Percentiles rank a stretch among this genome's conserved stretches.
Evolutionary conservation across 2,329 filamentous ascomycete species (phyloP).

Genomic region (Calonectria naviculata): DNA sequence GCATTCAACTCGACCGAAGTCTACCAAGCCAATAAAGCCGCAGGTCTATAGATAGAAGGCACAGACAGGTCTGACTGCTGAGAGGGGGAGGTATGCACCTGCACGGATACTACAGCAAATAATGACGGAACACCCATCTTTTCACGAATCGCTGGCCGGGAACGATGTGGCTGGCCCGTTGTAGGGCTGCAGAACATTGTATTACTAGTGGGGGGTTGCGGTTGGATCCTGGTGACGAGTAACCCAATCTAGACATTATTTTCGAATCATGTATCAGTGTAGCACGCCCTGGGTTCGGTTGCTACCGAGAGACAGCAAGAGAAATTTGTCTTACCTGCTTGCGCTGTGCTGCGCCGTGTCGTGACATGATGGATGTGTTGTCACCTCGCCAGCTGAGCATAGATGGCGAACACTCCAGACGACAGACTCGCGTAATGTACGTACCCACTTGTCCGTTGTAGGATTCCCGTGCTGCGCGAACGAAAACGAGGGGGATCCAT

Average conservation of each 20-base stretch:
- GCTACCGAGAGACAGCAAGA: not conserved
- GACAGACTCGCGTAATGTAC: not conserved
- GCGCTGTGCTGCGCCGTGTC: slow-evolving; percentile 7
- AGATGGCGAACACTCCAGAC: not conserved
- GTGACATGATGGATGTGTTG: slow-evolving; percentile 10
- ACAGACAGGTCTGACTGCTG: not conserved
- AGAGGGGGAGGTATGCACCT: not conserved
- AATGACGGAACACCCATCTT: not conserved
- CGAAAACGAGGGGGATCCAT: not conserved
- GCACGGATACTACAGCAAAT: not conserved
- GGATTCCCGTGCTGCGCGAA: not conserved
- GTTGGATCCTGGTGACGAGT: not conserved
- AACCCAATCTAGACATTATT: slow-evolving; percentile 13
- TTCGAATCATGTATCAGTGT: slow-evolving; percentile 2
- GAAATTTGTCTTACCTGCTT: slow-evolving; percentile 1
- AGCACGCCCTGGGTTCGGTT: not conserved
- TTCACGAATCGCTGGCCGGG: not conserved
- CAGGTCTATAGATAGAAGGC: slow-evolving; percentile 46
- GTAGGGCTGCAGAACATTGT: slow-evolving; percentile 19
- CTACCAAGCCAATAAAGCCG: slow-evolving; percentile 51
- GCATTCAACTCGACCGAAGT: slow-evolving; percentile 57
- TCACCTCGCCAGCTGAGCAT: not conserved
- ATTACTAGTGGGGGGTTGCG: not conserved
- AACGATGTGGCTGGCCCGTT: slow-evolving; percentile 17
- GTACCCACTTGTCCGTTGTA: not conserved